These are phyloP conservation scores for Tolypocladium cylindrosporum DNA, from an alignment of 2,329 filamentous ascomycete species.

Conservation along the genomic window DNA sequence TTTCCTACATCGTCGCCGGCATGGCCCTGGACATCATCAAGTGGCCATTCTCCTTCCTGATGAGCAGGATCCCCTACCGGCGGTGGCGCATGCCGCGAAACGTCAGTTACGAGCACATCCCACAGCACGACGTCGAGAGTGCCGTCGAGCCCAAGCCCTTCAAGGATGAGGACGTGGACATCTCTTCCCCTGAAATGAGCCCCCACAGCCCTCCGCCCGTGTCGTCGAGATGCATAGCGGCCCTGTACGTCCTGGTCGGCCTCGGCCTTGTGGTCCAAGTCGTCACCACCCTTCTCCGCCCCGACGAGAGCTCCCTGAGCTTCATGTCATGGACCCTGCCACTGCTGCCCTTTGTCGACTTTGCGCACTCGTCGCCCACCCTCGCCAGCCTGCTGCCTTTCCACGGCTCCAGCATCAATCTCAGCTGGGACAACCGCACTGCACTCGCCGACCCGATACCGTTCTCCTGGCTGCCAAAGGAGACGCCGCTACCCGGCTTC, in stretches of 20 bases:
- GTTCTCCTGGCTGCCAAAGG: conserved; percentile 14
- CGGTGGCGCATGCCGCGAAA: neutral
- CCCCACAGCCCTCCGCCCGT: neutral
- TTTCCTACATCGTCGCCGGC: conserved; percentile 9
- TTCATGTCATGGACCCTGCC: conserved; percentile 25
- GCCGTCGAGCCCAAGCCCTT: conserved; percentile 4
- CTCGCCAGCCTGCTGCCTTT: conserved; percentile 13
- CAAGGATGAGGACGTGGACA: conserved; percentile 4
- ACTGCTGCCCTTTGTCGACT: conserved; percentile 22
- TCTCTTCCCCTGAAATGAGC: neutral
- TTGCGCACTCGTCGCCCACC: conserved; percentile 18
- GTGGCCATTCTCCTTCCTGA: conserved; percentile 7
- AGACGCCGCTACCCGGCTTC: conserved; percentile 10
- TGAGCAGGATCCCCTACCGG: conserved; percentile 5
- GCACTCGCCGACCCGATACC: conserved; percentile 13
- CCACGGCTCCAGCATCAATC: conserved; percentile 15
- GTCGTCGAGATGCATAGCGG: conserved; percentile 1
- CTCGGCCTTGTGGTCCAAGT: conserved; percentile 15
- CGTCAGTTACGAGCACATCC: conserved; percentile 5
- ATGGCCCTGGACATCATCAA: conserved; percentile 10
- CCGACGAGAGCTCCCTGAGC: conserved; percentile 19
- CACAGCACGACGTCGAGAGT: conserved; percentile 7
- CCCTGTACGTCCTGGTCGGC: conserved; percentile 12
- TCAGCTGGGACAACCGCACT: conserved; percentile 14
- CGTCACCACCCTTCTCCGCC: conserved; percentile 14